A percentile compares a stretch with the other conserved stretches of the same genome.
phyloP scores from a whole-genome alignment of 1,284 basidiomycete species.

The Wolfiporia cocos region DNA sequence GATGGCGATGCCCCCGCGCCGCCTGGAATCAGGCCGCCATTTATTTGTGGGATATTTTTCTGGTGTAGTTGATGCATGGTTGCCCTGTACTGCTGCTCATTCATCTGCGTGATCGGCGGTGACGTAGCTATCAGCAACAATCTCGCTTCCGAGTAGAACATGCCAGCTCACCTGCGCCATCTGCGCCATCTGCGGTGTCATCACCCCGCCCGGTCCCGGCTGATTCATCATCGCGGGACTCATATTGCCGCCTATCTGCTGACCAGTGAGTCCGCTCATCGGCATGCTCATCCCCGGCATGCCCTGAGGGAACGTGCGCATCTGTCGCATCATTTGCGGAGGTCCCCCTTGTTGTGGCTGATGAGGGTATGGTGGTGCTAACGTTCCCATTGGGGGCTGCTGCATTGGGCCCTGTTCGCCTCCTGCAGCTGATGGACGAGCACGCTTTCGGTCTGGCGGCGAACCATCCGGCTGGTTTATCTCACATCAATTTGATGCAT shows the following conservation, averaged over 20 bases:
- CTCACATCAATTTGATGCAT: constrained; percentile 12
- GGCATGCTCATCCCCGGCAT: constrained; percentile 28
- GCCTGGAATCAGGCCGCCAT: constrained; percentile 14
- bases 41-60: constrained; percentile 18
- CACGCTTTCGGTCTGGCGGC: constrained; percentile 57
- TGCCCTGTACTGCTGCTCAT: constrained; percentile 28
- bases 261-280: constrained; percentile 16
- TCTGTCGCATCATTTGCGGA: constrained; percentile 19
- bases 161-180: constrained; percentile 13
- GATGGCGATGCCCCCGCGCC: constrained; percentile 19
- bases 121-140: constrained; percentile 20
- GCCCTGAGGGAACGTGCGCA: constrained; percentile 28
- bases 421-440: constrained; percentile 45
- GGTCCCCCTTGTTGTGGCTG: constrained; percentile 15
- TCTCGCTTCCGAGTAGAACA: neutral
- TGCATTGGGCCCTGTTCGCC: constrained; percentile 32
- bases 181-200: constrained; percentile 32
- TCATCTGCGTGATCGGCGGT: no score
- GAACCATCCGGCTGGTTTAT: constrained; percentile 51
- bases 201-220: constrained; percentile 18
- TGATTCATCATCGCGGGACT: constrained; percentile 24
- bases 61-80: constrained; percentile 31
- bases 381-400: constrained; percentile 22
- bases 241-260: constrained; percentile 7
- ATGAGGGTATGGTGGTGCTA: constrained; percentile 20